Percentiles rank a stretch among this genome's conserved stretches.
Evolutionary conservation across 306 rosid genomes (phyloP).

Genomic region (Sindora glabra): DNA sequence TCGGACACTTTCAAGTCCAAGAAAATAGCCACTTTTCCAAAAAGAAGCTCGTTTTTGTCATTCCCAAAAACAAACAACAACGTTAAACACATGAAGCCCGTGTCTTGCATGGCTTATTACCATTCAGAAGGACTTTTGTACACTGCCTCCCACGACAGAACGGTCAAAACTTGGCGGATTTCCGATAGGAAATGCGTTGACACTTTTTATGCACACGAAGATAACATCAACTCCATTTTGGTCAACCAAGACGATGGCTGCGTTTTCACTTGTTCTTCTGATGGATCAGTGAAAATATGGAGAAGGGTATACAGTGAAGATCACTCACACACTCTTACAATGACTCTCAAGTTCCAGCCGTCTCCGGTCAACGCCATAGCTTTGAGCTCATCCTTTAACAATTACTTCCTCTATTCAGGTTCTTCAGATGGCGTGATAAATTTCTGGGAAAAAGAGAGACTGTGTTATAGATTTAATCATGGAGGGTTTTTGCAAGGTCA

Average conservation of each 20-base stretch:
- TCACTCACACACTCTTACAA: slow-evolving; percentile 65
- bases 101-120: slow-evolving; percentile 68
- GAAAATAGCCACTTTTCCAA: slow-evolving; percentile 44
- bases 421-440: slow-evolving; percentile 59
- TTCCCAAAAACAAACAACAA: slow-evolving; percentile 20
- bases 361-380: slow-evolving; percentile 52
- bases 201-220: slow-evolving; percentile 57
- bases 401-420: slow-evolving; percentile 55
- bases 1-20: slow-evolving; percentile 42
- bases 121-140: slow-evolving; percentile 62
- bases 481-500: slow-evolving; percentile 75
- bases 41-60: slow-evolving; percentile 23
- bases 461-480: slow-evolving; percentile 55
- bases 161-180: slow-evolving; percentile 59
- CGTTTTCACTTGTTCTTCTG: slow-evolving; percentile 67
- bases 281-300: slow-evolving; percentile 67
- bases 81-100: slow-evolving; percentile 30
- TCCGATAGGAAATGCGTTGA: slow-evolving; percentile 42
- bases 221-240: slow-evolving; percentile 31
- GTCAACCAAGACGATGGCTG: slow-evolving; percentile 75
- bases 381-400: slow-evolving; percentile 31
- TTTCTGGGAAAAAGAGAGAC: slow-evolving; percentile 63
- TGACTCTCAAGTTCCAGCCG: slow-evolving; percentile 52
- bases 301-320: slow-evolving; percentile 58
- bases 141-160: slow-evolving; percentile 55